phyloP scores from a whole-genome alignment of 1,284 basidiomycete species.

The Ganoderma resinaceum region DNA sequence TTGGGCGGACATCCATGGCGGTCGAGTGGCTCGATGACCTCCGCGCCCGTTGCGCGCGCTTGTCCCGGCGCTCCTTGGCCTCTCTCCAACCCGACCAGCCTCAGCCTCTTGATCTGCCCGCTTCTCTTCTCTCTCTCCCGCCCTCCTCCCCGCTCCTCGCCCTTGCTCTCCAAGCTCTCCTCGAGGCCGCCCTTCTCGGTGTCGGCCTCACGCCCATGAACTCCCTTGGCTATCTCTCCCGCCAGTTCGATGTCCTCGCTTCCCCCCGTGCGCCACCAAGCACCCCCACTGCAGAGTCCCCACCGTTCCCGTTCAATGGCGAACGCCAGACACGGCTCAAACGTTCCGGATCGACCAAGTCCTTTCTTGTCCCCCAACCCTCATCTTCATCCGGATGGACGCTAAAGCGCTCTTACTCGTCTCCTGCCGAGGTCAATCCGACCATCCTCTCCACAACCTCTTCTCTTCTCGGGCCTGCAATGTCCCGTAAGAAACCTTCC shows the following conservation, averaged over 20 bases:
- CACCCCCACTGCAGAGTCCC: conserved; percentile 49
- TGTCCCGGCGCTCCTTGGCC: conserved; percentile 3
- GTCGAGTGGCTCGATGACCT: conserved; percentile 21
- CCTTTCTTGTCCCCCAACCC: conserved; percentile 51
- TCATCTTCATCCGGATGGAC: conserved; percentile 28
- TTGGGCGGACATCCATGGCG: conserved; percentile 9
- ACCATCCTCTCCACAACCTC: conserved; percentile 28
- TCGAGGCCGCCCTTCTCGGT: conserved; percentile 32
- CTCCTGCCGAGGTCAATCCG: conserved; percentile 48
- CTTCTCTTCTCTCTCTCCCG: conserved; percentile 24
- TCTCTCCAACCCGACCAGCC: neutral
- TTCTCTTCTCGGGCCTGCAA: conserved; percentile 31
- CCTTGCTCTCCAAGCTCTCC: conserved; percentile 25
- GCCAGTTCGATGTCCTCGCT: conserved; percentile 45
- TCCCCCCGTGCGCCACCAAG: conserved; percentile 51
- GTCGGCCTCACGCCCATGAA: conserved; percentile 41
- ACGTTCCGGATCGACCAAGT: conserved; percentile 65
- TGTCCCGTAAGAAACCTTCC: conserved; percentile 30
- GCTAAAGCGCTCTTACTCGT: conserved; percentile 58
- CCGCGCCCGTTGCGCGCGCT: conserved; percentile 24
- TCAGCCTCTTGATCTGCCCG: conserved; percentile 21
- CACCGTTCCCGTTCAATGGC: conserved; percentile 32
- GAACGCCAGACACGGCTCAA: conserved; percentile 46
- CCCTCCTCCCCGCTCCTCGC: conserved; percentile 25
- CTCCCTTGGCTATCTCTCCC: conserved; percentile 43